Conservation (phyloP, 495 filamentous ascomycete species). For the Penicillium cosmopolitanum region DNA sequence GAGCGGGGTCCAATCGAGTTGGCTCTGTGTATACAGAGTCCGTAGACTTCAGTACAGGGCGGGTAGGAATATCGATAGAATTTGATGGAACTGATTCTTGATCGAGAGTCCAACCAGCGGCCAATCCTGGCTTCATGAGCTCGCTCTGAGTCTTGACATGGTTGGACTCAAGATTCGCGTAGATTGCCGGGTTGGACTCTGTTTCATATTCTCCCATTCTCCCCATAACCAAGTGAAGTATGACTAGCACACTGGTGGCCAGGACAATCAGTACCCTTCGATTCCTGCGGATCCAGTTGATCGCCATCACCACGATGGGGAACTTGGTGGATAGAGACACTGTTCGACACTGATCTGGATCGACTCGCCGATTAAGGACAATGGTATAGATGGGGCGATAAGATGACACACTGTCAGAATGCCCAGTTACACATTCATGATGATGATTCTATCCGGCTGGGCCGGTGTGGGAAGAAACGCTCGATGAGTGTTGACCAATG, state of each 20-base stretch:
- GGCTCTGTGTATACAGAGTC: not conserved
- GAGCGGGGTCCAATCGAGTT: not conserved
- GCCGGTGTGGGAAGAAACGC: not conserved
- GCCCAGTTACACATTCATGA: not conserved
- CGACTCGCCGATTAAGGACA: too few species aligned
- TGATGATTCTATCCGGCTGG: not conserved
- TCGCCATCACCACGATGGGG: not conserved
- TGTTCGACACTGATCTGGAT: not conserved
- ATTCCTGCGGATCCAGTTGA: not conserved
- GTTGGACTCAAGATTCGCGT: not conserved
- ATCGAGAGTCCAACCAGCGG: not conserved
- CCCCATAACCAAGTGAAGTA: not conserved
- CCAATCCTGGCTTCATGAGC: not conserved
- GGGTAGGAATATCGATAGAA: not conserved
- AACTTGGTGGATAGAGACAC: not conserved
- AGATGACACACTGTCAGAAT: too few species aligned
- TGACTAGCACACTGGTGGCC: not conserved
- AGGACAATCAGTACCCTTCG: not conserved
- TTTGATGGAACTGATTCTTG: not conserved
- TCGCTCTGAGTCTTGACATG: not conserved
- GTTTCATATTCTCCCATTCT: not conserved
- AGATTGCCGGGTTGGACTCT: slow-evolving; percentile 1
- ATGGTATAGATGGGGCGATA: too few species aligned
- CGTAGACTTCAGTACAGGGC: not conserved
- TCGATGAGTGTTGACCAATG: not conserved